Conservation (phyloP, 306 rosid genomes). For the Sesbania bispinosa region DNA sequence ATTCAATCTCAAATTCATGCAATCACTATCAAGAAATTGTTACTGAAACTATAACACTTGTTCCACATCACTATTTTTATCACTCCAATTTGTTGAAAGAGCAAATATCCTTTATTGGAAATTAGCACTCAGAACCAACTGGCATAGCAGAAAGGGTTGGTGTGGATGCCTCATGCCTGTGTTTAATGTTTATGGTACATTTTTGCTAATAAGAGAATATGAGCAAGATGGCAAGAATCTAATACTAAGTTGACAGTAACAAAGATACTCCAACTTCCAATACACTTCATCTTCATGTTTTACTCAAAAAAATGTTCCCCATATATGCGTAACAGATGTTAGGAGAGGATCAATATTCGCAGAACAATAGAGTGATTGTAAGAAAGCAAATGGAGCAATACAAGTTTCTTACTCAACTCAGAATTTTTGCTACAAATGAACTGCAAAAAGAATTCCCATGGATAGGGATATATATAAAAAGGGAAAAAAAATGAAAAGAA, state of each 20-base stretch:
- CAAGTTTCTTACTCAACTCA: slow-evolving; percentile 58
- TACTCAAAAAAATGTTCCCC: not conserved
- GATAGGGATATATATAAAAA: slow-evolving; percentile 46
- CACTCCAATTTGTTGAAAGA: not conserved
- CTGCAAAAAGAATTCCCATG: slow-evolving; percentile 98
- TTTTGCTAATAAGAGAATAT: slow-evolving; percentile 4
- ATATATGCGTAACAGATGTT: not conserved
- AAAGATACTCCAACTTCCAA: not conserved
- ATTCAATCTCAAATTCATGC: not conserved
- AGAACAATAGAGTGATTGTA: not conserved
- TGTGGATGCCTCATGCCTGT: not conserved
- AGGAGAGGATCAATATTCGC: not conserved
- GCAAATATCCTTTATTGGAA: not conserved
- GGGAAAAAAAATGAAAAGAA: slow-evolving; percentile 48
- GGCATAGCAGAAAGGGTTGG: not conserved
- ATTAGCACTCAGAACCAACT: not conserved
- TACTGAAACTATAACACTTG: not conserved
- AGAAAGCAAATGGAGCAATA: slow-evolving; percentile 24
- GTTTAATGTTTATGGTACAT: not conserved
- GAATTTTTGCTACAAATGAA: slow-evolving; percentile 75
- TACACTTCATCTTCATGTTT: not conserved
- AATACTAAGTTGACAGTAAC: not conserved
- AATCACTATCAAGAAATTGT: not conserved
- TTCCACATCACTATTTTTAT: not conserved
- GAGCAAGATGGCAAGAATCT: slow-evolving; percentile 18